Percentiles rank a stretch among this genome's conserved stretches.
Evolutionary conservation across 2,329 filamentous ascomycete species (phyloP).

Genomic region (Alternaria tenuissima): DNA sequence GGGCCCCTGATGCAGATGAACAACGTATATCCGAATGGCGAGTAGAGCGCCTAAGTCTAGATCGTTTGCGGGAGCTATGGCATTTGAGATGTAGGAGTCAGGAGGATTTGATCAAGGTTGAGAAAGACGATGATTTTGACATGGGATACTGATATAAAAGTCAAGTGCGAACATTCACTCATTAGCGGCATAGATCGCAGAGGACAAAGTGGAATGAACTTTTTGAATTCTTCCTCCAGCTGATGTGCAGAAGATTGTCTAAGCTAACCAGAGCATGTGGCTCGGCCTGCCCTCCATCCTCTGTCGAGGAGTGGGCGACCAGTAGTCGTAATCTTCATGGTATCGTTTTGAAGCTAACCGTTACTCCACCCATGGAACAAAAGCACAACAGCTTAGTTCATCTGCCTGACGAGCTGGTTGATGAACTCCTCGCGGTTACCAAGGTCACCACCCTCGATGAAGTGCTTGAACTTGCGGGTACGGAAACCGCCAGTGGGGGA

Average conservation of each 20-base stretch:
- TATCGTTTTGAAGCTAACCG: constrained; percentile 39
- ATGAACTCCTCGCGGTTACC: constrained; percentile 99
- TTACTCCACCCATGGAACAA: constrained; percentile 38
- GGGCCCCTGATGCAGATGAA: not conserved
- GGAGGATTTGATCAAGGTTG: not conserved
- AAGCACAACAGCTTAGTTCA: constrained; percentile 76
- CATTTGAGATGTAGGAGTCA: not conserved
- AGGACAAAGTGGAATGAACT: constrained; percentile 21
- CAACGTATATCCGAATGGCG: not conserved
- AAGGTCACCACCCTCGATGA: constrained; percentile 97
- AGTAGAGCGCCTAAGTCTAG: not conserved
- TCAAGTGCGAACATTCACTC: not conserved
- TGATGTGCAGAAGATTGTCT: constrained; percentile 37
- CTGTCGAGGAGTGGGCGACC: constrained; percentile 28
- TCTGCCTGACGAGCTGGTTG: constrained; percentile 94
- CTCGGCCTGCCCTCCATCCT: constrained; percentile 40
- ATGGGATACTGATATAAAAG: not conserved
- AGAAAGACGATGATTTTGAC: not conserved
- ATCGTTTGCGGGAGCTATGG: not conserved
- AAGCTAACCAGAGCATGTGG: constrained; percentile 42
- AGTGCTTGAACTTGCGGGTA: constrained; percentile 98
- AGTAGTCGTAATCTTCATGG: constrained; percentile 36
- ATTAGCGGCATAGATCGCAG: not conserved
- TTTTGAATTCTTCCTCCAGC: constrained; percentile 33
- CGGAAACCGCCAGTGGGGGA: constrained; percentile 98